Base-by-base conservation (phyloP, 441 rosid genomes). In the Corymbia calophylla region DNA sequence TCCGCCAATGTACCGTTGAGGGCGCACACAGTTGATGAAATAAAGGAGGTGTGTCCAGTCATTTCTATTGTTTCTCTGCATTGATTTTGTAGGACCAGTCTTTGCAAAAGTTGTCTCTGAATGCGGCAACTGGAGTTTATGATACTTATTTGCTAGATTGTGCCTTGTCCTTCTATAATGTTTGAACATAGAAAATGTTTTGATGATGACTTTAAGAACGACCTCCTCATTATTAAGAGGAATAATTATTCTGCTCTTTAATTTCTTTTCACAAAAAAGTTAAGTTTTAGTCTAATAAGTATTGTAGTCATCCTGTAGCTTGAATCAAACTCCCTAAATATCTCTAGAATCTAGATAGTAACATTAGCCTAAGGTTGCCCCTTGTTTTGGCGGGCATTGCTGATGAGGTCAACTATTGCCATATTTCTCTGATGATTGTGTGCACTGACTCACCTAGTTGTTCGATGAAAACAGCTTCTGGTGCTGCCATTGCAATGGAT, bases 21-120 rank as follows among this genome's bases (percentile, higher is more conserved):
- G 49, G 94, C 96, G 12, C 99, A 97, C 91, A 94, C 96, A 1
- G 86, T 93, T 90, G 98, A 95, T 91, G 99, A 97, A 21, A 90
- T 97, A 91, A 95, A 87, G 92, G 98, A 97, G 99, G 99, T 97
- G 70, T 48, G 92, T 92, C 92, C 81, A 47, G 48, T 81, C 18
- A 54, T 73, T 62, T 58, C 47, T 88, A 49, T 54, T 18, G 87
- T 70, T 55, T 86, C 60, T 23, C 53, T 6, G 35, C 84, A 77
- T 44, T 77, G 84, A 39, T 77, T 73, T 77, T 77, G 51, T 77
- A 77, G 84, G 84, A 39, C 51, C 51, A 77, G 84, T 21, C 51
- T 77, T 77, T 77, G 12, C 51, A 77, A 0, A 39, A 73, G 49
- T 77, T 39, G 51, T 77, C 84, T 77, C 23, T 44, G n/a, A 23